Conservation (phyloP, 225 moss, liverwort and hornwort species). For the Antitrichia curtipendula region DNA sequence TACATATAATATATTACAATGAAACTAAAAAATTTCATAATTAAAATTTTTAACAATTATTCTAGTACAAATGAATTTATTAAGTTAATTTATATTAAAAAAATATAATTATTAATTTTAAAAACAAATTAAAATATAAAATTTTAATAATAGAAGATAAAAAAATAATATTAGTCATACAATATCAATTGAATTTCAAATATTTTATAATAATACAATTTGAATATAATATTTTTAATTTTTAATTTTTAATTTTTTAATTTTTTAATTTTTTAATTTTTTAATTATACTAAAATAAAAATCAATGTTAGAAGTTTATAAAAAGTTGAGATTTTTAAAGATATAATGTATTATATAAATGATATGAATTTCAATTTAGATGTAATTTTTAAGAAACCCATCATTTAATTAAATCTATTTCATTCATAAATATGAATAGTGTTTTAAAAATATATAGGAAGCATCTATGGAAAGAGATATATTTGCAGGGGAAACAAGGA, state of each 20-base stretch:
- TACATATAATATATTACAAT: neutral
- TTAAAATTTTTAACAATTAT: too few relatives aligned
- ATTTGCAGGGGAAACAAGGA: conserved; percentile 17
- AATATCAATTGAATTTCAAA: neutral
- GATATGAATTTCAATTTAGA: neutral
- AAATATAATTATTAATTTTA: too few relatives aligned
- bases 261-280: neutral
- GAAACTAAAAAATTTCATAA: accelerated
- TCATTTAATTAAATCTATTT: neutral
- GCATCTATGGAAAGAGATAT: conserved; percentile 3
- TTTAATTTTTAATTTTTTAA: too few relatives aligned
- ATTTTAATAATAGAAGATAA: neutral
- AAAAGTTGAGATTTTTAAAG: neutral
- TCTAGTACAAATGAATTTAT: too few relatives aligned
- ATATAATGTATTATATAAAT: too few relatives aligned
- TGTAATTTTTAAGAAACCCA: too few relatives aligned
- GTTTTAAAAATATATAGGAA: neutral
- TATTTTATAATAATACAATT: neutral
- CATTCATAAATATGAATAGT: neutral
- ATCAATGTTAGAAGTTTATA: neutral
- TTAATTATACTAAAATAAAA: too few relatives aligned
- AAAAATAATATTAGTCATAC: neutral
- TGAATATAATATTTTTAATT: neutral
- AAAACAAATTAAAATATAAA: neutral
- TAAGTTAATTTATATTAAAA: too few relatives aligned